These are phyloP conservation scores for Vitis hybrid DNA, from an alignment of 177 flowering plant genomes.

Conservation along the genomic window DNA sequence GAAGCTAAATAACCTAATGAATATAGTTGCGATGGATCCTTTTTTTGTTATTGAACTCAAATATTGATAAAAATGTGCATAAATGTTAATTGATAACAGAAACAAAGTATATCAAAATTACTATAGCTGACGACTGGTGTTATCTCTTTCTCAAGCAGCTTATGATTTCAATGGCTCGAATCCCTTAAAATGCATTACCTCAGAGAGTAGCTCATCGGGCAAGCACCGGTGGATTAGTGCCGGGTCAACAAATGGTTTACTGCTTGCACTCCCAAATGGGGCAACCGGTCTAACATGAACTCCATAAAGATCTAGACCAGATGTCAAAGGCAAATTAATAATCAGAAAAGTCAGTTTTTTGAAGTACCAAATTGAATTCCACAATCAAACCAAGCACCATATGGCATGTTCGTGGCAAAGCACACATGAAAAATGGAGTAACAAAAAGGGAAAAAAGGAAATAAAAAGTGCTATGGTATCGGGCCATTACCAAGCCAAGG, in stretches of 20 bases:
- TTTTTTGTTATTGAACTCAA: too few species aligned
- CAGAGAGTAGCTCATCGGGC: slow-evolving; percentile 89
- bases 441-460: not conserved
- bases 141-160: not conserved
- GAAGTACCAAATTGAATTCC: too few species aligned
- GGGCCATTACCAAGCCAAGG: slow-evolving; percentile 82
- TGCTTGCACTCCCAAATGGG: slow-evolving; percentile 63
- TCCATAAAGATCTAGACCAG: slow-evolving; percentile 83
- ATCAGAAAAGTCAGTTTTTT: too few species aligned
- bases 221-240: slow-evolving; percentile 74
- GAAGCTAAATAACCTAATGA: not conserved
- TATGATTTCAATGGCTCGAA: not conserved
- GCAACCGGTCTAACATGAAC: slow-evolving; percentile 69
- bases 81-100: too few species aligned
- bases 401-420: too few species aligned
- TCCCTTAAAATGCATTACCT: slow-evolving; percentile 44
- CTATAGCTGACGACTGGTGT: too few species aligned
- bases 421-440: too few species aligned
- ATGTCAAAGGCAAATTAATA: too few species aligned
- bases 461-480: not conserved
- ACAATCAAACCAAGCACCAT: too few species aligned
- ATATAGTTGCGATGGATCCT: too few species aligned
- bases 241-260: slow-evolving; percentile 55
- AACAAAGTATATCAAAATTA: too few species aligned
- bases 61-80: too few species aligned